phyloP scores from a whole-genome alignment of 495 filamentous ascomycete genomes.

The Cudoniella acicularis region DNA sequence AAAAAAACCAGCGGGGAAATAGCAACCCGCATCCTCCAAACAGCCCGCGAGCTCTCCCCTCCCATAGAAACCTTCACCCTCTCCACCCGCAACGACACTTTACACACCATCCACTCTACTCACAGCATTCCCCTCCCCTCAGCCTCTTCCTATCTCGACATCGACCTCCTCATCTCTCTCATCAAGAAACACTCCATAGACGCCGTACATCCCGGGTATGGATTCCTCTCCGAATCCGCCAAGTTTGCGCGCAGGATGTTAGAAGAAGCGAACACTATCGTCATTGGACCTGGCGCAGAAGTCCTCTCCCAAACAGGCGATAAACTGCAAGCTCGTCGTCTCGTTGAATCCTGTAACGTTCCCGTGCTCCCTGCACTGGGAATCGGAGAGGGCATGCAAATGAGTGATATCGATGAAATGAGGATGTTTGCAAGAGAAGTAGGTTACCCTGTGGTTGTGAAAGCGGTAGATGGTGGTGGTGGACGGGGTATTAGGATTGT shows the following conservation, averaged over 20 bases:
- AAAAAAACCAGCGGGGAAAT: slow-evolving; percentile 55
- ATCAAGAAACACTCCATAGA: slow-evolving; percentile 49
- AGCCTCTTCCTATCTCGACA: slow-evolving; percentile 48
- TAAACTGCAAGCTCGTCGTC: slow-evolving; percentile 51
- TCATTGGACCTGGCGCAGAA: slow-evolving; percentile 53
- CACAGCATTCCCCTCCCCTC: slow-evolving; percentile 47
- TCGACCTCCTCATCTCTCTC: slow-evolving; percentile 40
- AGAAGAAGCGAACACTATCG: slow-evolving; percentile 42
- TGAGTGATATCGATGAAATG: slow-evolving; percentile 37
- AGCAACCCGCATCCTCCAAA: slow-evolving; percentile 53
- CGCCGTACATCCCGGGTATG: slow-evolving; percentile 59
- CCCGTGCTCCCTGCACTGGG: slow-evolving; percentile 51
- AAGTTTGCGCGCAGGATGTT: slow-evolving; percentile 51
- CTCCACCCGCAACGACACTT: slow-evolving; percentile 49
- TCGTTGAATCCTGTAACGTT: slow-evolving; percentile 51
- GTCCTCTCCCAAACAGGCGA: slow-evolving; percentile 50
- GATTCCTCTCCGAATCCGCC: slow-evolving; percentile 57
- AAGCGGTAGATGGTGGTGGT: slow-evolving; percentile 50
- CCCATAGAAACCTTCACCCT: slow-evolving; percentile 51
- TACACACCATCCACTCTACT: slow-evolving; percentile 45
- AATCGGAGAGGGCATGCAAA: too few species aligned
- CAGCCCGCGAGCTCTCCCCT: slow-evolving; percentile 52
- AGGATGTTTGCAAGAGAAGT: slow-evolving; percentile 39
- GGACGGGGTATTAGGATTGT: slow-evolving; percentile 50
- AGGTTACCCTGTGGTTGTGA: slow-evolving; percentile 57